These are phyloP conservation scores for Byssochlamys sp. DNA, from an alignment of 2,329 filamentous ascomycete species.

Conservation along the genomic window DNA sequence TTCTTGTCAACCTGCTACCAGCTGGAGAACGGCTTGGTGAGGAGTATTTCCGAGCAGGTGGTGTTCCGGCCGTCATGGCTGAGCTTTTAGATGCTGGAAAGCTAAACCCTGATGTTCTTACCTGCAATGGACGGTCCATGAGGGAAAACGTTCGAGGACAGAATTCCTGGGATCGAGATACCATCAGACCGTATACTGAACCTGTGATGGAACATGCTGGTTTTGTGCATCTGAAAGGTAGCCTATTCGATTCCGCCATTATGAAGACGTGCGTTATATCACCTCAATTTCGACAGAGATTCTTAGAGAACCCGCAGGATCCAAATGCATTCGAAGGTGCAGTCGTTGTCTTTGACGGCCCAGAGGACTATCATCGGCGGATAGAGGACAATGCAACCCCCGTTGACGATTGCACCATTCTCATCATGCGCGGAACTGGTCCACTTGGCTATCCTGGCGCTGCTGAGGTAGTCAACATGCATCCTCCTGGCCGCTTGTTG, in stretches of 20 bases:
- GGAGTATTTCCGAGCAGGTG: conserved; percentile 47
- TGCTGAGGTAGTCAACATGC: conserved; percentile 47
- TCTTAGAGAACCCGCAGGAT: conserved; percentile 38
- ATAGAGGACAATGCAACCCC: conserved; percentile 32
- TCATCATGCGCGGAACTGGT: conserved; percentile 43
- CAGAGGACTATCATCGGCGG: conserved; percentile 39
- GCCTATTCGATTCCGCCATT: conserved; percentile 43
- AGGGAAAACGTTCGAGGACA: conserved; percentile 36
- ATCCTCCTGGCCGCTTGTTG: conserved; percentile 37
- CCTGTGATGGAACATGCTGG: conserved; percentile 44
- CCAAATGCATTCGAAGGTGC: conserved; percentile 41
- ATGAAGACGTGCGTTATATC: conserved; percentile 47
- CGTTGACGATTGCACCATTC: conserved; percentile 36
- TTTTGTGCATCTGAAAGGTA: conserved; percentile 42
- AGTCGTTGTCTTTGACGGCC: conserved; percentile 43
- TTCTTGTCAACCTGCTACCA: conserved; percentile 48
- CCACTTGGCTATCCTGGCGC: conserved; percentile 44
- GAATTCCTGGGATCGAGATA: conserved; percentile 42
- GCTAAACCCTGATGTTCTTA: conserved; percentile 36
- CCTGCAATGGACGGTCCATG: conserved; percentile 40
- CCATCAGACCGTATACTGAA: conserved; percentile 37
- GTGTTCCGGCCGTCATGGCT: conserved; percentile 45
- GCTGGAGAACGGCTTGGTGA: conserved; percentile 45
- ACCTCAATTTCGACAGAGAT: conserved; percentile 35
- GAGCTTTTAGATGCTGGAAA: conserved; percentile 43